A percentile compares a stretch with the other conserved stretches of the same genome.
Conservation (phyloP, 192 early-diverging fungal genomes). For the Backusella psychrophila region DNA sequence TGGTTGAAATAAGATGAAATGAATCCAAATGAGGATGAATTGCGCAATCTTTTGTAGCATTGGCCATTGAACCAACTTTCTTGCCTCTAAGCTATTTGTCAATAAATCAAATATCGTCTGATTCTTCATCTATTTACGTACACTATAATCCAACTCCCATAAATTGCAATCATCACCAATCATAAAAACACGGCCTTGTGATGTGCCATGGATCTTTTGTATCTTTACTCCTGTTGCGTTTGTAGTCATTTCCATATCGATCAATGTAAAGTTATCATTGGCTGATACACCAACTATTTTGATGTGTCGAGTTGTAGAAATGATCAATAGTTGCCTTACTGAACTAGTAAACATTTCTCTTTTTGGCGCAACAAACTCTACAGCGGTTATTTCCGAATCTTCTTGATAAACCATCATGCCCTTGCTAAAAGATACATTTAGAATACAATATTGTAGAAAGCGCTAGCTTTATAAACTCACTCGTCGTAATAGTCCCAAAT, state of each 20-base stretch:
- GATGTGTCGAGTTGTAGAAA: constrained; percentile 86
- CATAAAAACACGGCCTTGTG: constrained; percentile 87
- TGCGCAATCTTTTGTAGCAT: constrained; percentile 58
- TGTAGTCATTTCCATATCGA: constrained; percentile 79
- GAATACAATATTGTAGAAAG: constrained; percentile 1
- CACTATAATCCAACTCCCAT: constrained; percentile 87
- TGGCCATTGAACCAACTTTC: constrained; percentile 86
- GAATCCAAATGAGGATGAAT: background rate
- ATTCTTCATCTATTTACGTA: constrained; percentile 3
- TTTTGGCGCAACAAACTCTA: constrained; percentile 76
- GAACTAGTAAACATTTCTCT: constrained; percentile 79
- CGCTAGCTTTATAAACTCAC: constrained; percentile 18
- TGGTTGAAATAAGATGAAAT: constrained; percentile 47
- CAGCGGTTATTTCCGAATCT: constrained; percentile 84
- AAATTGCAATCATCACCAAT: constrained; percentile 81
- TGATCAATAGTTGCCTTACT: constrained; percentile 79
- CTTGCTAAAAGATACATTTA: constrained; percentile 22
- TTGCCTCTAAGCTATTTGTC: constrained; percentile 37
- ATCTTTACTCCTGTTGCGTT: constrained; percentile 82
- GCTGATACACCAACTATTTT: constrained; percentile 72
- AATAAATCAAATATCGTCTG: background rate
- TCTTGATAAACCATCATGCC: constrained; percentile 78
- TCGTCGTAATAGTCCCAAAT: constrained; percentile 90
- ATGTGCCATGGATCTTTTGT: constrained; percentile 73
- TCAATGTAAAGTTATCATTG: constrained; percentile 39